Evolutionary conservation across 139 green algal genomes (phyloP).

Genomic region (Chlamydomonas incerta): DNA sequence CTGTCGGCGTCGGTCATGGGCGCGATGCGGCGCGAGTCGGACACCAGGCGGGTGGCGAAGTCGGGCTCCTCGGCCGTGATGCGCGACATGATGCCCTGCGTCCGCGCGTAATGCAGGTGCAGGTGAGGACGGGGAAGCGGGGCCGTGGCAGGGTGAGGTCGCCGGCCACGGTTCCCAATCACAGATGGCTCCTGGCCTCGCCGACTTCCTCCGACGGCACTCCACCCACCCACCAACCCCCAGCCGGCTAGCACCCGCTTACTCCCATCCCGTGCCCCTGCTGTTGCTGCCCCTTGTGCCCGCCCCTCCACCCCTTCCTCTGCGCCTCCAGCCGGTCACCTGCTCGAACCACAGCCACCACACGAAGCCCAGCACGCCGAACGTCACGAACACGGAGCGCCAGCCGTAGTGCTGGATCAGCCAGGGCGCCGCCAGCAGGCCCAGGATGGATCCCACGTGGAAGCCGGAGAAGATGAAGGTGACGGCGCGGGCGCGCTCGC

Average conservation of each 20-base stretch:
- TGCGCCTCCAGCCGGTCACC: background rate
- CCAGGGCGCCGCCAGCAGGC: conserved; percentile 80
- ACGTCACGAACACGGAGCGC: conserved; percentile 89
- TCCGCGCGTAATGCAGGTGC: too few species aligned
- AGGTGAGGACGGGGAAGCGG: too few species aligned
- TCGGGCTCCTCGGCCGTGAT: conserved; percentile 29
- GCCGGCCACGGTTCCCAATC: too few species aligned
- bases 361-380: conserved; percentile 83
- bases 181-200: too few species aligned
- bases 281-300: background rate
- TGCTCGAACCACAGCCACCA: conserved; percentile 89
- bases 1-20: background rate
- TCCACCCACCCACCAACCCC: too few species aligned
- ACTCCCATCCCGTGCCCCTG: too few species aligned
- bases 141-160: too few species aligned
- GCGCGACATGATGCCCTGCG: conserved; percentile 30
- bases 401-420: conserved; percentile 88
- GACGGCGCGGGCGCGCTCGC: conserved; percentile 85
- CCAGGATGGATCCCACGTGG: conserved; percentile 91
- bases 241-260: too few species aligned
- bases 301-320: background rate
- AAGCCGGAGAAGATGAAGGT: conserved; percentile 93
- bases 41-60: conserved; percentile 1
- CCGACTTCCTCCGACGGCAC: too few species aligned
- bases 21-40: conserved; percentile 5